These are phyloP conservation scores for Cercospora sp. DNA, from an alignment of 2,329 filamentous ascomycete species.

Conservation along the genomic window DNA sequence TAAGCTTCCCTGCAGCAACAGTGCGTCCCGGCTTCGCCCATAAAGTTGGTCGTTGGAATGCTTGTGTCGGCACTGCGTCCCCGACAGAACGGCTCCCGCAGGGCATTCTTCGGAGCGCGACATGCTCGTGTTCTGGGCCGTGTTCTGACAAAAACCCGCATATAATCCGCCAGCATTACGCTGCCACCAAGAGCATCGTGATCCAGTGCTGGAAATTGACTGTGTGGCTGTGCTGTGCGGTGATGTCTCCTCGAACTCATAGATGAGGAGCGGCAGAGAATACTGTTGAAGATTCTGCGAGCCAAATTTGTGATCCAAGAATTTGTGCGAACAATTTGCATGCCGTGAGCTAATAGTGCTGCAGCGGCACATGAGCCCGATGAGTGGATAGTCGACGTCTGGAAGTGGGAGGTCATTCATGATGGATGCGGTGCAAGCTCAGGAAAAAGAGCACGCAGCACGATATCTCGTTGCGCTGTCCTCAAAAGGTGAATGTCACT, in stretches of 20 bases:
- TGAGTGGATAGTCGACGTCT: not conserved
- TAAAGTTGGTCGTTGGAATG: constrained; percentile 15
- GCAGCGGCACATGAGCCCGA: not conserved
- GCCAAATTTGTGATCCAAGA: not conserved
- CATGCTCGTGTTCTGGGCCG: constrained; percentile 12
- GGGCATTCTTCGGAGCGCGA: constrained; percentile 7
- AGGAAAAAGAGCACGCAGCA: not conserved
- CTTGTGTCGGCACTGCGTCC: constrained; percentile 13
- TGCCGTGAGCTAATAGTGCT: not conserved
- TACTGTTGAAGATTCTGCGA: not conserved
- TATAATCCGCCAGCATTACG: constrained; percentile 12
- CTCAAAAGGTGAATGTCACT: not conserved
- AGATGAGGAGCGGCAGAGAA: not conserved
- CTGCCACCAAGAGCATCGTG: constrained; percentile 9
- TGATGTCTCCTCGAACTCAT: not conserved
- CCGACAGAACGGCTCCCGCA: constrained; percentile 9
- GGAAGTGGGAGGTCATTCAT: not conserved
- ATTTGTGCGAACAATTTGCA: not conserved
- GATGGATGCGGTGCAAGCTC: not conserved
- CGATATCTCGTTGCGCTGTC: not conserved
- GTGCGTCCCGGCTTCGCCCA: constrained; percentile 6
- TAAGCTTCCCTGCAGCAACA: constrained; percentile 3
- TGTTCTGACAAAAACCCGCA: not conserved
- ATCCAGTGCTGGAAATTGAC: not conserved
- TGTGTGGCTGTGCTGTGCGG: constrained; percentile 2